Evolutionary conservation across 2,329 filamentous ascomycete genomes (phyloP).

Genomic region (Coniochaeta pulveracea): DNA sequence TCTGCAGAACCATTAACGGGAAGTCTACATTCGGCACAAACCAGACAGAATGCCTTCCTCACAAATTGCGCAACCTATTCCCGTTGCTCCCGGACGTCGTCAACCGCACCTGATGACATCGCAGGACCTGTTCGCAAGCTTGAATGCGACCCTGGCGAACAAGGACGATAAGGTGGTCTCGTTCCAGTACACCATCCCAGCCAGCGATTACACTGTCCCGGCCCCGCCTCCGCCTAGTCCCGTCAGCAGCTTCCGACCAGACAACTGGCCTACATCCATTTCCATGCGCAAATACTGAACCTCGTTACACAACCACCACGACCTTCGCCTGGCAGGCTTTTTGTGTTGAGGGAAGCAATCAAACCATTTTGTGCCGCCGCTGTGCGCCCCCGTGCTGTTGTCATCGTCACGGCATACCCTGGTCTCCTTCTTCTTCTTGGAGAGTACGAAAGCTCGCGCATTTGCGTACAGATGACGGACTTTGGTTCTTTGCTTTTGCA

Average conservation of each 20-base stretch:
- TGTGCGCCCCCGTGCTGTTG: background rate
- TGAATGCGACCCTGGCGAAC: constrained; percentile 37
- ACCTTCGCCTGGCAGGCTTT: background rate
- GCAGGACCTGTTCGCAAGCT: constrained; percentile 40
- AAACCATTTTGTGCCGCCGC: background rate
- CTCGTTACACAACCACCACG: background rate
- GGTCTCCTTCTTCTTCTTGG: background rate
- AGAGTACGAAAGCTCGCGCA: background rate
- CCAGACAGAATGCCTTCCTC: constrained; percentile 27
- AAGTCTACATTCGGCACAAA: constrained; percentile 1
- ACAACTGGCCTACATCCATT: constrained; percentile 37
- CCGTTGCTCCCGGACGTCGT: constrained; percentile 34
- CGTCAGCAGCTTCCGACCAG: constrained; percentile 47
- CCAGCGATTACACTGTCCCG: constrained; percentile 52
- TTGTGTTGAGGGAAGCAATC: background rate
- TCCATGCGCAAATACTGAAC: constrained; percentile 8
- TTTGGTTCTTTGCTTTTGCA: constrained; percentile 1
- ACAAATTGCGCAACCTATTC: constrained; percentile 32
- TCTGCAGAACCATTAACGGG: background rate
- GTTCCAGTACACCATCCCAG: constrained; percentile 38
- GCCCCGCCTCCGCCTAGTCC: constrained; percentile 54
- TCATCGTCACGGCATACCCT: background rate
- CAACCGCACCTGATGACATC: constrained; percentile 30
- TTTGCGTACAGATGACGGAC: too few relatives aligned
- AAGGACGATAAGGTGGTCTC: constrained; percentile 29